Evolutionary conservation across 345 rosid genomes (phyloP), one percentile per base, ranked within the genome.

Genomic region (Lepidium sativum): DNA sequence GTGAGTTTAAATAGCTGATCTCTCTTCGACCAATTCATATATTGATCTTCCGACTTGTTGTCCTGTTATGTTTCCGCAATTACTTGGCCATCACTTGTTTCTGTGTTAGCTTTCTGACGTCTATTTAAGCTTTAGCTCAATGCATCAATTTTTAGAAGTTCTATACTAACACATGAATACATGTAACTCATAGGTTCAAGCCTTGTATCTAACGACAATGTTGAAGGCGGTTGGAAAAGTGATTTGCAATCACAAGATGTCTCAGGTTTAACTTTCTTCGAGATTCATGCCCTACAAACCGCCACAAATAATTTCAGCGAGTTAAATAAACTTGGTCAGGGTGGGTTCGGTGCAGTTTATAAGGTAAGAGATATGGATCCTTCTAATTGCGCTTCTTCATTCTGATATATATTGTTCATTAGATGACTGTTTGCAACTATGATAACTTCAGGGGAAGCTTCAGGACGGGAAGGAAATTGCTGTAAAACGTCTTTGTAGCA

Each of bases 391-490:
- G 40, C 14, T 23, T 34, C 41, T 29, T n/a, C 21, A 38, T 45
- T 73, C 39, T 58, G 27, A 72, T 29, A 21, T 17, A 16, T 32
- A 2, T 33, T 58, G 55, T 40, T 58, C 45, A 37, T 67, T 34
- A 29, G 39, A 43, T 66, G 44, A 73, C 52, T 33, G 35, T 72
- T n/a, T 72, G 39, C 47, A 32, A 66, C 27, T 58, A 39, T 50
- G 65, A 38, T 51, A 34, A 4, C 15, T 62, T 34, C 65, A 81
- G 88, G 85, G 85, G 6, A 32, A 58, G 39, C 73, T 83, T 25
- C 5, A 27, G 14, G 73, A 53, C 34, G 83, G 78, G n/a, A 69
- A 74, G 64, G 80, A 81, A 76, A 79, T 81, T 62, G 84, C 86
- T 8, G 78, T 83, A n/a, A 81, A 79, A 64, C 79, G 88, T 45